Evolutionary conservation across 495 filamentous ascomycete genomes (phyloP).

Genomic region (Aspergillus wentii): DNA sequence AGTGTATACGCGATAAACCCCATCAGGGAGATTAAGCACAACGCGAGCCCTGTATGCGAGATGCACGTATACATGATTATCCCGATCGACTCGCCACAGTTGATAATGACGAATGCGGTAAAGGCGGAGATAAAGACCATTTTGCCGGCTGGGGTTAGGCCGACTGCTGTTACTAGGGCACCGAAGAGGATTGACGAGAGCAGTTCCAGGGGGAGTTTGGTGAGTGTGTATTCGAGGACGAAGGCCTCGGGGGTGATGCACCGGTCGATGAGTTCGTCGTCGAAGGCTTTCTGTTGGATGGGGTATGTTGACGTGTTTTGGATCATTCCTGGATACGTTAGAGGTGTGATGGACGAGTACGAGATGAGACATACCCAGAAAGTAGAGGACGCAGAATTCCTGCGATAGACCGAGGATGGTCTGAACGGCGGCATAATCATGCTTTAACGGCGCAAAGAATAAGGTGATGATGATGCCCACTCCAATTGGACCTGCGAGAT

Average conservation of each 20-base stretch:
- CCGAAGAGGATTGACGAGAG: slow-evolving; percentile 58
- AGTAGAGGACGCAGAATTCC: slow-evolving; percentile 65
- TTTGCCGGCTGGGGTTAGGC: slow-evolving; percentile 51
- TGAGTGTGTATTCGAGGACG: slow-evolving; percentile 58
- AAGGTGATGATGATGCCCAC: slow-evolving; percentile 60
- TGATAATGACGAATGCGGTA: slow-evolving; percentile 68
- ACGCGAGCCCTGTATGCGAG: slow-evolving; percentile 66
- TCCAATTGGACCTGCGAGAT: slow-evolving; percentile 63
- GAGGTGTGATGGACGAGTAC: too few relatives aligned
- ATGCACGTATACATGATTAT: slow-evolving; percentile 78
- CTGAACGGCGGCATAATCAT: slow-evolving; percentile 62
- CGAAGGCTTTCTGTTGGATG: slow-evolving; percentile 62
- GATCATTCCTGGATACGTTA: slow-evolving; percentile 57
- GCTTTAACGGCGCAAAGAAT: slow-evolving; percentile 67
- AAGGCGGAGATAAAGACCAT: slow-evolving; percentile 64
- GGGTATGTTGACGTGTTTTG: slow-evolving; percentile 74
- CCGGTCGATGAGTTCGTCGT: slow-evolving; percentile 63
- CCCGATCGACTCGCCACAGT: slow-evolving; percentile 67
- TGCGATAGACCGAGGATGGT: slow-evolving; percentile 68
- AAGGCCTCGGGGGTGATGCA: slow-evolving; percentile 65
- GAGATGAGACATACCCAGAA: slow-evolving; percentile 53
- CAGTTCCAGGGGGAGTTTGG: slow-evolving; percentile 68
- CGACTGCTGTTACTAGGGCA: slow-evolving; percentile 53
- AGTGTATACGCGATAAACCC: slow-evolving; percentile 62
- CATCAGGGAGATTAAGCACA: slow-evolving; percentile 61